phyloP scores from a whole-genome alignment of 1,139 yeast species.

The Debaryomyces robertsiae region DNA sequence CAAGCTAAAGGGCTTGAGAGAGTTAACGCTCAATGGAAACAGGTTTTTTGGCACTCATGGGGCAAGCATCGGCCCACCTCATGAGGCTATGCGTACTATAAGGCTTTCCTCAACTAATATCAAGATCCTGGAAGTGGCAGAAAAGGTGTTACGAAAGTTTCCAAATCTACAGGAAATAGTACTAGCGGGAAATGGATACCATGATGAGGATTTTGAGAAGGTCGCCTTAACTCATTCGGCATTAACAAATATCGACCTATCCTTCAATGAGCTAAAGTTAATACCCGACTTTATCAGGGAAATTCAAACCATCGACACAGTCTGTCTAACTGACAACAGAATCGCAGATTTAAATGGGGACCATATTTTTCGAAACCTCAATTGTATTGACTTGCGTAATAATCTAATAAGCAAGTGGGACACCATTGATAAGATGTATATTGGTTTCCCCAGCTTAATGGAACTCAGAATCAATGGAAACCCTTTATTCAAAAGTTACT shows the following conservation, averaged over 20 bases:
- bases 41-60: constrained; percentile 34
- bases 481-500: constrained; percentile 44
- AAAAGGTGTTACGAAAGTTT: constrained; percentile 36
- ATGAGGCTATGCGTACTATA: constrained; percentile 25
- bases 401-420: constrained; percentile 52
- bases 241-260: constrained; percentile 42
- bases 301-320: constrained; percentile 12
- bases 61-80: constrained; percentile 33
- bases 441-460: constrained; percentile 38
- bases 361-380: not conserved
- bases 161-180: constrained; percentile 46
- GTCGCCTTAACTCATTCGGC: constrained; percentile 13
- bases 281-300: constrained; percentile 29
- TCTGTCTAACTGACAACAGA: constrained; percentile 32
- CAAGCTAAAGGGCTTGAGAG: constrained; percentile 38
- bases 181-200: constrained; percentile 50
- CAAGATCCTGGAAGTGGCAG: constrained; percentile 21
- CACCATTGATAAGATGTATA: constrained; percentile 42
- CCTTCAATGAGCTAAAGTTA: constrained; percentile 40
- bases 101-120: constrained; percentile 36
- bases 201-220: constrained; percentile 23
- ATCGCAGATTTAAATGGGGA: constrained; percentile 14
- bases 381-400: constrained; percentile 48
- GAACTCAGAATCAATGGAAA: constrained; percentile 55
- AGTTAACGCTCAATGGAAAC: constrained; percentile 65